These are phyloP conservation scores for Ogataea hybrid DNA, from an alignment of 1,139 yeast genomes.

Conservation along the genomic window DNA sequence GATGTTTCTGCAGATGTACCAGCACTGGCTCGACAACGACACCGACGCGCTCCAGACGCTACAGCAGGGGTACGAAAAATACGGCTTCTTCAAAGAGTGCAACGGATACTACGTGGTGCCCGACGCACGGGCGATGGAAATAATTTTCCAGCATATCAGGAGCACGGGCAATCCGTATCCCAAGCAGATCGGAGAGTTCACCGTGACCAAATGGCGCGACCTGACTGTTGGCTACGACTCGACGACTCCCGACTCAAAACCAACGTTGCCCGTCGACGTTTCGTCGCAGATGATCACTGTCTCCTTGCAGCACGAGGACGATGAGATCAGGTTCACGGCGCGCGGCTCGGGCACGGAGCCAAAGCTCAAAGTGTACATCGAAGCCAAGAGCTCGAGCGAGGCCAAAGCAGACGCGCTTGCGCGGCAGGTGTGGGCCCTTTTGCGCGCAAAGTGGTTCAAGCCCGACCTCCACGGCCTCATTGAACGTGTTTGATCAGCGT, in stretches of 20 bases:
- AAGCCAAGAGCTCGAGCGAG: conserved; percentile 56
- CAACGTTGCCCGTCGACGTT: conserved; percentile 68
- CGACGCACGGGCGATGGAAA: conserved; percentile 47
- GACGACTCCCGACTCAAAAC: conserved; percentile 52
- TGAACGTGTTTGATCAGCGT: conserved; percentile 34
- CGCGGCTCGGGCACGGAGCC: conserved; percentile 98
- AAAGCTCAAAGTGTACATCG: conserved; percentile 86
- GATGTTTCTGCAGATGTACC: conserved; percentile 73
- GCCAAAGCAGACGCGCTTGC: conserved; percentile 52
- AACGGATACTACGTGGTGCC: conserved; percentile 82
- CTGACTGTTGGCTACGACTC: conserved; percentile 82
- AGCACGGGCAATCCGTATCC: conserved; percentile 37
- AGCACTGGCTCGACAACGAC: conserved; percentile 42
- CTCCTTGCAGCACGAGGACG: conserved; percentile 34
- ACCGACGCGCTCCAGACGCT: conserved; percentile 47
- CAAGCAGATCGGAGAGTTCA: conserved; percentile 47
- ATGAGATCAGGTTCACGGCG: conserved; percentile 68
- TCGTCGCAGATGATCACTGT: conserved; percentile 86
- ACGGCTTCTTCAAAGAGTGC: conserved; percentile 80
- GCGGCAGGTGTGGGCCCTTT: conserved; percentile 61
- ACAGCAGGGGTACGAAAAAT: conserved; percentile 55
- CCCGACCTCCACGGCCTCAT: conserved; percentile 44
- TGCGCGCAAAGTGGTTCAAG: conserved; percentile 57
- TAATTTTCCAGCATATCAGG: conserved; percentile 54
- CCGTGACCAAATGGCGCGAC: conserved; percentile 73